These are phyloP conservation scores for Quercus parvula DNA, from an alignment of 306 rosid genomes.

Conservation along the genomic window DNA sequence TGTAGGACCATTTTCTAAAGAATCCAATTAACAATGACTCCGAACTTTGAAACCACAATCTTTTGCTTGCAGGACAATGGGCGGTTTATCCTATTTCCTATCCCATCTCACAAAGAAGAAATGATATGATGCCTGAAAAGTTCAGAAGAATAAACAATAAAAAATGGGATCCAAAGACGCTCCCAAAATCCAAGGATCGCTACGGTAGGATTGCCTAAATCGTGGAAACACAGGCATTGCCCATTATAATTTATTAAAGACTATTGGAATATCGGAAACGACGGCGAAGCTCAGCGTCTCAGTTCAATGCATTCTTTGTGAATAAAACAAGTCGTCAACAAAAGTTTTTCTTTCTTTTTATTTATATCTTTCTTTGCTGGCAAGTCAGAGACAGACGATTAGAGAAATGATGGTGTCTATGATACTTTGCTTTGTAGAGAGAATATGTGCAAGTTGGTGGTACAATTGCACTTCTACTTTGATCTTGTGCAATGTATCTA, in stretches of 20 bases:
- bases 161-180: constrained; percentile 23
- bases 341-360: not conserved
- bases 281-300: constrained; percentile 8
- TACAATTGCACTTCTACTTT: not conserved
- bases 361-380: constrained; percentile 14
- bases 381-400: constrained; percentile 20
- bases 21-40: no score
- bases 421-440: not conserved
- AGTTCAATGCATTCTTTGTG: constrained; percentile 23
- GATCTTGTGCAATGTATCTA: not conserved
- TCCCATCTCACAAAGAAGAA: not conserved
- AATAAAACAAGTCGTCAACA: not conserved
- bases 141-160: not conserved
- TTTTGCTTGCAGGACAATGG: not conserved
- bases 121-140: not conserved
- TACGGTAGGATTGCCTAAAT: constrained; percentile 17
- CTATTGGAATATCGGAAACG: constrained; percentile 15
- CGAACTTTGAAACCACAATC: not conserved
- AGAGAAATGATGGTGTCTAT: not conserved
- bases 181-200: constrained; percentile 31
- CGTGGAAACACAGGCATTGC: constrained; percentile 6
- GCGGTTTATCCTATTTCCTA: not conserved
- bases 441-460: not conserved
- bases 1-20: no score
- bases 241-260: not conserved